These are phyloP conservation scores for Populus trichocarpa DNA, from an alignment of 441 rosid genomes.

Conservation along the genomic window DNA sequence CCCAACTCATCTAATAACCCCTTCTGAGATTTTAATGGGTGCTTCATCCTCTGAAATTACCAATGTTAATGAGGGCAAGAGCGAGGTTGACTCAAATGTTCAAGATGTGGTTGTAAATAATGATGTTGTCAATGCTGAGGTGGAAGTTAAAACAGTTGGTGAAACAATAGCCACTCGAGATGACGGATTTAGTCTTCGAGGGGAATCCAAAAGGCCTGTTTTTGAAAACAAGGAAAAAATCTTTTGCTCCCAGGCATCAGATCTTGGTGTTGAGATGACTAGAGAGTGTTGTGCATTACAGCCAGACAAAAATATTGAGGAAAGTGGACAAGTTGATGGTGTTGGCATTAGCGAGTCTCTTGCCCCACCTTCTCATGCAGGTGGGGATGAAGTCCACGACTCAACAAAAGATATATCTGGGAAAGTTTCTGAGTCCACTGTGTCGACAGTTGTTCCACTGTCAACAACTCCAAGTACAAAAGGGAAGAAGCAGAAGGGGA, in stretches of 20 bases:
- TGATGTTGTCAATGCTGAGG: slow-evolving; percentile 39
- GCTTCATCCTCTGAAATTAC: slow-evolving; percentile 46
- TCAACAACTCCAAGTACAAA: slow-evolving; percentile 40
- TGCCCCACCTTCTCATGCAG: slow-evolving; percentile 36
- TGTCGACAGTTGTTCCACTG: slow-evolving; percentile 30
- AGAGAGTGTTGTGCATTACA: slow-evolving; percentile 46
- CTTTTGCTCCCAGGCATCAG: slow-evolving; percentile 67
- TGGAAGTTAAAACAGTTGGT: slow-evolving; percentile 61
- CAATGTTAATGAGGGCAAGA: slow-evolving; percentile 36
- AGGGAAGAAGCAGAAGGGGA: slow-evolving; percentile 60
- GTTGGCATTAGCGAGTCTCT: slow-evolving; percentile 29
- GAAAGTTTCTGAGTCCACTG: slow-evolving; percentile 41
- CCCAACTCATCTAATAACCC: slow-evolving; percentile 83
- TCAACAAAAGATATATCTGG: slow-evolving; percentile 37
- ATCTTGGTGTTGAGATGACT: slow-evolving; percentile 53
- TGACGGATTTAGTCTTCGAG: slow-evolving; percentile 41
- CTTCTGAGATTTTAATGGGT: slow-evolving; percentile 65
- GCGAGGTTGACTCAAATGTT: slow-evolving; percentile 41
- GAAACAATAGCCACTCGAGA: slow-evolving; percentile 44
- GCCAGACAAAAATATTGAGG: slow-evolving; percentile 36
- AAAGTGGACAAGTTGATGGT: slow-evolving; percentile 28
- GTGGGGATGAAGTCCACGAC: slow-evolving; percentile 39
- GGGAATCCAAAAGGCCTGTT: slow-evolving; percentile 33
- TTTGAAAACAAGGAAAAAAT: slow-evolving; percentile 43
- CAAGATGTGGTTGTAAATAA: slow-evolving; percentile 43